Evolutionary conservation across 805 yeast species (phyloP).

Genomic region (Nakazawaea pomicola): DNA sequence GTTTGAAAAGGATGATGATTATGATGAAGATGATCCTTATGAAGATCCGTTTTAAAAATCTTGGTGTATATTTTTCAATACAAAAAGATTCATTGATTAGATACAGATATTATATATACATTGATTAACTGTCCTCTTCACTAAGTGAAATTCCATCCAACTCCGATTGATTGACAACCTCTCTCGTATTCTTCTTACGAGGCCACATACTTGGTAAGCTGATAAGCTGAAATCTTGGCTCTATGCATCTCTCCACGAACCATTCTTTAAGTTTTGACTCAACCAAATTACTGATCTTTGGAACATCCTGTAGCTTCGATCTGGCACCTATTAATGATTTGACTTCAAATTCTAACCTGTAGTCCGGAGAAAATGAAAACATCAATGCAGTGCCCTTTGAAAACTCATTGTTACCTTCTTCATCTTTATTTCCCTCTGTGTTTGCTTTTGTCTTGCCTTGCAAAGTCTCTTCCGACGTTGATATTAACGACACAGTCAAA

Average conservation of each 20-base stretch:
- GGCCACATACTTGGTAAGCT: slow-evolving; percentile 89
- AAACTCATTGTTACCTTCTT: slow-evolving; percentile 12
- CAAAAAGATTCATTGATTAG: too few species aligned
- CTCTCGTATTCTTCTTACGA: slow-evolving; percentile 50
- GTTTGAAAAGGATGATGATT: slow-evolving; percentile 94
- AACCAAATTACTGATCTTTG: slow-evolving; percentile 80
- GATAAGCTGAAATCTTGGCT: slow-evolving; percentile 86
- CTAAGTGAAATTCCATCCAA: background rate
- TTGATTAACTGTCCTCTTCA: background rate
- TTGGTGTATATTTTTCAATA: background rate
- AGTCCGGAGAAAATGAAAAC: slow-evolving; percentile 90
- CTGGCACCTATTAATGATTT: slow-evolving; percentile 88
- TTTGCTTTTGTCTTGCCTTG: slow-evolving; percentile 12
- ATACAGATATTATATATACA: too few species aligned
- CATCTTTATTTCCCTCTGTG: slow-evolving; percentile 17
- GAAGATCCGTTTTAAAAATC: slow-evolving; percentile 79
- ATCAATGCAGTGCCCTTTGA: slow-evolving; percentile 64
- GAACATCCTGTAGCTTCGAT: slow-evolving; percentile 87
- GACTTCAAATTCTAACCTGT: slow-evolving; percentile 82
- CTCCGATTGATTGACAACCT: slow-evolving; percentile 19
- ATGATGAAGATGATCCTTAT: slow-evolving; percentile 96
- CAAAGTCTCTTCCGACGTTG: slow-evolving; percentile 33
- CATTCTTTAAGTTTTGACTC: slow-evolving; percentile 80
- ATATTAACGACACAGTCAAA: slow-evolving; percentile 66
- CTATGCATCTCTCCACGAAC: slow-evolving; percentile 91